Evolutionary conservation across 306 rosid species (phyloP).

Genomic region (Prunus campanulata): DNA sequence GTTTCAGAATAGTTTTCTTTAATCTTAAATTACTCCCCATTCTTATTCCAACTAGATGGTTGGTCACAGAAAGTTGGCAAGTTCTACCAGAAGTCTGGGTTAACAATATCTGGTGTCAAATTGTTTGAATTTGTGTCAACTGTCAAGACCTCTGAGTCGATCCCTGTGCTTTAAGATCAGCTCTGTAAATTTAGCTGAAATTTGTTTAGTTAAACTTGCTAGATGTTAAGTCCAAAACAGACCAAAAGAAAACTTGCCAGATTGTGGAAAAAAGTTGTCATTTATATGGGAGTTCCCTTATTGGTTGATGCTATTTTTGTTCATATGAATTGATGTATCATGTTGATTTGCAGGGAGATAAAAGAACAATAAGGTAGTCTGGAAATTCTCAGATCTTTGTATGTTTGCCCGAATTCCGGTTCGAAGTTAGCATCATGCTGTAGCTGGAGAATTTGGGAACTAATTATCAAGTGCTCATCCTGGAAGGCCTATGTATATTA

Average conservation of each 20-base stretch:
- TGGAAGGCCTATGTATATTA: constrained; percentile 11
- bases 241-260: not conserved
- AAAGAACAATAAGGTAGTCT: not conserved
- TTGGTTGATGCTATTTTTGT: not conserved
- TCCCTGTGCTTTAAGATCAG: not conserved
- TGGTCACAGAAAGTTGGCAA: not conserved
- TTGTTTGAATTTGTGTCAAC: not conserved
- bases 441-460: not conserved
- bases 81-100: not conserved
- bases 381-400: not conserved
- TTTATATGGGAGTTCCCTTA: not conserved
- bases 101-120: not conserved
- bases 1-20: not conserved
- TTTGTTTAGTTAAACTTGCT: not conserved
- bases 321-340: not conserved
- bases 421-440: not conserved
- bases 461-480: constrained; percentile 2
- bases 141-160: not conserved
- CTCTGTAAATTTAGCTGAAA: not conserved
- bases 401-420: not conserved
- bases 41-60: not conserved
- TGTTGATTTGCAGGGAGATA: constrained; percentile 5
- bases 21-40: not conserved
- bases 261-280: not conserved
- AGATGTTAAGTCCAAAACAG: not conserved